Evolutionary conservation across 768 basidiomycete genomes (phyloP).

Genomic region (Nidularia pulvinata): DNA sequence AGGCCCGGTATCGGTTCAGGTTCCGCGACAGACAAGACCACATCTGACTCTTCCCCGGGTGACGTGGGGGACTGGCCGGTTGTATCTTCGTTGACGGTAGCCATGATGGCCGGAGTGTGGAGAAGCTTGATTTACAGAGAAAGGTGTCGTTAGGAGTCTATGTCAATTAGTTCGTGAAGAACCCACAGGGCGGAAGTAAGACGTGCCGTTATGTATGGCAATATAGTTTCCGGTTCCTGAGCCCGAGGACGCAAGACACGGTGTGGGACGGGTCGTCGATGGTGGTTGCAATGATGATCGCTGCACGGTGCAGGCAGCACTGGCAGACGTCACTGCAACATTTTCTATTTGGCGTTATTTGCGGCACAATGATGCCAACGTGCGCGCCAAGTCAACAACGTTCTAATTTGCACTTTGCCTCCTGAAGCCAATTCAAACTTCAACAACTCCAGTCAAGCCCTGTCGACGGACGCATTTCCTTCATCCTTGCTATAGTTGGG

Average conservation of each 20-base stretch:
- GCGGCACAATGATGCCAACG: background rate
- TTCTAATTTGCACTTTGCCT: too few relatives aligned
- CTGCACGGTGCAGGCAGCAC: background rate
- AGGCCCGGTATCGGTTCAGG: slow-evolving; percentile 74
- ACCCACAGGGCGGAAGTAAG: background rate
- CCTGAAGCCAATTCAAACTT: too few relatives aligned
- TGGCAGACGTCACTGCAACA: background rate
- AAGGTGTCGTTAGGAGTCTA: background rate
- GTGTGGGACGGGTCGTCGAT: background rate
- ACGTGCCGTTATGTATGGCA: too few relatives aligned
- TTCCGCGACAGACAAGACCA: slow-evolving; percentile 45
- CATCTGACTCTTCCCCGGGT: slow-evolving; percentile 67
- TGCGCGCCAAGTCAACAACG: too few relatives aligned
- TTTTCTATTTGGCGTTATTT: background rate
- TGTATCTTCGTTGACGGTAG: slow-evolving; percentile 23
- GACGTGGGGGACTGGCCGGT: slow-evolving; percentile 42
- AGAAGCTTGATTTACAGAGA: slow-evolving; percentile 13
- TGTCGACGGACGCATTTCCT: too few relatives aligned
- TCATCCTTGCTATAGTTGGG: too few relatives aligned
- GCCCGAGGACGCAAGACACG: too few relatives aligned
- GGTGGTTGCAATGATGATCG: background rate
- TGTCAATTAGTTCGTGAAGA: too few relatives aligned
- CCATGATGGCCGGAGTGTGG: slow-evolving; percentile 13
- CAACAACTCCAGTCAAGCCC: too few relatives aligned
- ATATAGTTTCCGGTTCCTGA: too few relatives aligned